These are phyloP conservation scores for Colletotrichum sp. DNA, from an alignment of 2,329 filamentous ascomycete species.

Conservation along the genomic window DNA sequence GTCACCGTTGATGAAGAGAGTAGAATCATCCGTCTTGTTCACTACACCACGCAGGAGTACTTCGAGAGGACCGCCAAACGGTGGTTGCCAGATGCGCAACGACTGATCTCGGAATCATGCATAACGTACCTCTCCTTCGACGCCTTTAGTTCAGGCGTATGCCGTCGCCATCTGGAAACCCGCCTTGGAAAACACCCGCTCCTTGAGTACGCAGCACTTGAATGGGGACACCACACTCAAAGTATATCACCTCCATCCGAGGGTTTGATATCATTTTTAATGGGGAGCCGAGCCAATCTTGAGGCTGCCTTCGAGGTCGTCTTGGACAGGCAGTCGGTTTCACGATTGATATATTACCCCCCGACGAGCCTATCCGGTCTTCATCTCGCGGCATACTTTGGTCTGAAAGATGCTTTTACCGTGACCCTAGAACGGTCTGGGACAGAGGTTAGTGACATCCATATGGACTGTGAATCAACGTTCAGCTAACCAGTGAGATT, in stretches of 20 bases:
- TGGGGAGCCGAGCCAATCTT: neutral
- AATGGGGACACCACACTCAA: neutral
- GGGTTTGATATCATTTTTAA: accelerated
- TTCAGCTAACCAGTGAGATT: neutral
- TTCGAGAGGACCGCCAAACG: slow-evolving; percentile 32
- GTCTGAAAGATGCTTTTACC: neutral
- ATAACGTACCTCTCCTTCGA: slow-evolving; percentile 40
- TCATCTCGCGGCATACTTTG: neutral
- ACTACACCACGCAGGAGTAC: slow-evolving; percentile 52
- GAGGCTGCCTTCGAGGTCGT: neutral
- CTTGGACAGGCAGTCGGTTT: no score
- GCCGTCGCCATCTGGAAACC: no score
- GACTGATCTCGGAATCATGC: slow-evolving; percentile 33
- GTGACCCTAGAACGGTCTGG: accelerated
- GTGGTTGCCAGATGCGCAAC: slow-evolving; percentile 36
- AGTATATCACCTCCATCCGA: neutral
- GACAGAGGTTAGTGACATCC: neutral
- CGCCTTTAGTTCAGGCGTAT: neutral
- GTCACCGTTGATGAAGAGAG: slow-evolving; percentile 44
- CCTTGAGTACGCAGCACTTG: neutral
- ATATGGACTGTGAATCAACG: accelerated
- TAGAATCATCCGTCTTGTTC: slow-evolving; percentile 43
- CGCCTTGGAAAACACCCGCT: neutral
- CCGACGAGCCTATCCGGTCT: neutral
- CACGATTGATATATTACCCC: neutral